Evolutionary conservation across 805 yeast species (phyloP), one percentile per base, ranked within the genome.

Genomic region (Suhomyces sp.): DNA sequence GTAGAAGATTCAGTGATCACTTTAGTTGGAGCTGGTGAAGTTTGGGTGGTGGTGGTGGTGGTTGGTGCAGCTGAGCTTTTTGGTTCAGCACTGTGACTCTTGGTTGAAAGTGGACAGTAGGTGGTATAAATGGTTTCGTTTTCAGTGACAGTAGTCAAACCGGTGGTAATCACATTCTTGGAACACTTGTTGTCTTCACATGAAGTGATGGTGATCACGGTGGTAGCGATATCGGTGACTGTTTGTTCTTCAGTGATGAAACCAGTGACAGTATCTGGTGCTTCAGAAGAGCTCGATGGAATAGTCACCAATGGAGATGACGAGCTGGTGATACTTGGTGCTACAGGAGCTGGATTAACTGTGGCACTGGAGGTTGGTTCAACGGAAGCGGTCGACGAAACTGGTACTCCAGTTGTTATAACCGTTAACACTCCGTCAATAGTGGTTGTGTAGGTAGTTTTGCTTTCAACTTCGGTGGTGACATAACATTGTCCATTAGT

Each of bases 341-440:
- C 28, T 9, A 13, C 9, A 5, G 24, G 13, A 19, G 30, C 25
- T 12, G 36, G 16, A 7, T 29, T 10, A 11, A 23, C 11, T 11
- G 28, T 27, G 23, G 40, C 20, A 21, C 35, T 16, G 25, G 32
- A 24, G 8, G 35, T 13, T n/a, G 31, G 35, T n/a, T 35, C 5
- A 25, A 24, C 33, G 8, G 35, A 4, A 13, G 28, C 9, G 8
- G 19, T 15, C 4, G 25, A 20, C 5, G 29, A 14, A 24, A 42
- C 48, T 12, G 69, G 70, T 12, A 56, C 44, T 6, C 42, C 60
- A 5, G 65, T 56, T 19, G 65, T 61, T 28, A 62, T 35, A 7
- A 64, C 64, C n/a, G 72, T 66, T 47, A 60, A 54, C 15, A 60
- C 38, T 20, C 73, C 73, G 36, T 67, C 58, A 6, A 63, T 54